Evolutionary conservation across 305 asterid species (phyloP), one percentile per base, ranked within the genome.

Genomic region (Fraxinus platypoda): DNA sequence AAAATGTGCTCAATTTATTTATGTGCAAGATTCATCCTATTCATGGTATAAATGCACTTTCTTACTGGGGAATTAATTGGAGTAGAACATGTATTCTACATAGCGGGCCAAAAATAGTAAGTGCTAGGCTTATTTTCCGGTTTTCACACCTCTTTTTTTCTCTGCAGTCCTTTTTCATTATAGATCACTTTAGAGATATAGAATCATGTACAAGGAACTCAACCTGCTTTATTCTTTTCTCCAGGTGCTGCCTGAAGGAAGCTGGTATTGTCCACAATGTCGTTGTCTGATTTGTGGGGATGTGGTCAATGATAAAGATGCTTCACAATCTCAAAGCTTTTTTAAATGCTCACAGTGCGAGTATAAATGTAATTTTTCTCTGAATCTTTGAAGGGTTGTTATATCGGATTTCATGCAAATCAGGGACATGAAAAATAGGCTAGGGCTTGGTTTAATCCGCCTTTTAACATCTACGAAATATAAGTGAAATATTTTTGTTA

Each of bases 181-280:
- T 82, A 52, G 80, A 78, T 78, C 81, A 70, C 9, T 80, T 49
- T 79, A 79, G 76, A 82, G 73, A 54, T 75, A 12, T 4, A 41
- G 49, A 52, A 64, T 84, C 59, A 33, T 75, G 73, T 52, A 70
- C 41, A 83, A 80, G 57, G 33, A 78, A 83, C 84, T 84, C 78
- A 80, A 78, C 37, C 82, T 75, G 28, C 81, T 73, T 83, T 49
- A 64, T 80, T 74, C 81, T 79, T 85, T 76, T 84, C 79, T 84
- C 77, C 93, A 97, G 99, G 98, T 93, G 81, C 88, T 97, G 79
- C 98, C 98, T 74, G 98, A 94, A 88, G 99, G 99, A 88, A 91
- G 90, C 81, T 97, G 98, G 99, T 97, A 93, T 79, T 97, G 99
- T 81, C 91, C 96, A n/a, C 94, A 91, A 79, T 97, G 98, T 88